These are phyloP conservation scores for Scolecobasidium constrictum DNA, from an alignment of 2,329 filamentous ascomycete genomes.

Conservation along the genomic window DNA sequence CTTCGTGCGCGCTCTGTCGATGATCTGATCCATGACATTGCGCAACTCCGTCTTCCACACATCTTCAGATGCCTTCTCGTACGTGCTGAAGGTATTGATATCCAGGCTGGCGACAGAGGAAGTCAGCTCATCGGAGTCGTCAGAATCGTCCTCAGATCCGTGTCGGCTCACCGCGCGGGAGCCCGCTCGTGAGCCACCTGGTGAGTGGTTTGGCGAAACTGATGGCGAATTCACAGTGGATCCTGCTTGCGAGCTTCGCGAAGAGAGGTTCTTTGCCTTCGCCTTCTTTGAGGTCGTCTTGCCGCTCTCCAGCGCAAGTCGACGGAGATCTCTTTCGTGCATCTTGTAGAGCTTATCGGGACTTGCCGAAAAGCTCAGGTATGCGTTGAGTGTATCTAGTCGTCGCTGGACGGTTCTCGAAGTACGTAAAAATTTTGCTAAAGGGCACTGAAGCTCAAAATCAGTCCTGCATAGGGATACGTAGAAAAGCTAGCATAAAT, in stretches of 20 bases:
- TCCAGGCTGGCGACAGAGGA: slow-evolving; percentile 52
- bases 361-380: not conserved
- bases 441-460: too few species aligned
- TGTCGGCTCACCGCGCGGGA: slow-evolving; percentile 49
- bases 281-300: slow-evolving; percentile 65
- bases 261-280: slow-evolving; percentile 14
- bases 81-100: slow-evolving; percentile 43
- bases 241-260: slow-evolving; percentile 26
- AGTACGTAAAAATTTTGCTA: too few species aligned
- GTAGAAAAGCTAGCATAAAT: too few species aligned
- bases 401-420: too few species aligned
- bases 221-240: slow-evolving; percentile 42
- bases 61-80: slow-evolving; percentile 32
- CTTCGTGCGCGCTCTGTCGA: slow-evolving; percentile 74
- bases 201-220: slow-evolving; percentile 5
- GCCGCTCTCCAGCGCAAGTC: slow-evolving; percentile 59
- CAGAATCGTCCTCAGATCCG: slow-evolving; percentile 53
- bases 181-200: slow-evolving; percentile 30
- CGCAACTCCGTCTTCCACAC: slow-evolving; percentile 53
- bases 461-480: too few species aligned
- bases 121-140: slow-evolving; percentile 45
- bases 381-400: too few species aligned
- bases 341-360: not conserved
- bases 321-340: slow-evolving; percentile 29
- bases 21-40: slow-evolving; percentile 59